Evolutionary conservation across 768 basidiomycete genomes (phyloP).

Genomic region (Chalciporus piperatus): DNA sequence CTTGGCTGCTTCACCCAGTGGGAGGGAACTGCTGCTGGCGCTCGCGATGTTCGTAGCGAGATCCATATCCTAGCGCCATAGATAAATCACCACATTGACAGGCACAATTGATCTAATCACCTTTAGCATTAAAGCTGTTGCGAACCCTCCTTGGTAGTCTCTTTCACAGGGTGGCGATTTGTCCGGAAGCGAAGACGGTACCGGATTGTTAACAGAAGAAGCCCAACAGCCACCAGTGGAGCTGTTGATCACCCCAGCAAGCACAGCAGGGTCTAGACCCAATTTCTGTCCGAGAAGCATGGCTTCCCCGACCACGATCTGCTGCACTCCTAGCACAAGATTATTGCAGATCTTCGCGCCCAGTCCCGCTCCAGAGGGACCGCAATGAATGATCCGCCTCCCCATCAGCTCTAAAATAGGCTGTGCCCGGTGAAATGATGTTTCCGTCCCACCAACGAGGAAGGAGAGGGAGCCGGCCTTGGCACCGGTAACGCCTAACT

Average conservation of each 20-base stretch:
- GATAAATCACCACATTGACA: constrained; percentile 5
- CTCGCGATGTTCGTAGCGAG: constrained; percentile 67
- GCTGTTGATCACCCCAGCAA: constrained; percentile 83
- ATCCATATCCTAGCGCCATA: constrained; percentile 67
- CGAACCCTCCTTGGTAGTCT: constrained; percentile 84
- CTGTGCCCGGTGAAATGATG: constrained; percentile 53
- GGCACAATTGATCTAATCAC: constrained; percentile 32
- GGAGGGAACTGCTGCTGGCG: constrained; percentile 48
- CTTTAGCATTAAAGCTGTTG: constrained; percentile 81
- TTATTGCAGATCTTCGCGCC: constrained; percentile 94
- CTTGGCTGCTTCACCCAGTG: constrained; percentile 64
- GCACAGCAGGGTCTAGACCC: constrained; percentile 72
- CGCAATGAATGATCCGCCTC: constrained; percentile 77
- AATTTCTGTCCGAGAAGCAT: constrained; percentile 84
- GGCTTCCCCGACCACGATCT: constrained; percentile 83
- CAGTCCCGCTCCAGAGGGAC: constrained; percentile 75
- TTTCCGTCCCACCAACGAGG: constrained; percentile 78
- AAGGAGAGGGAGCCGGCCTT: constrained; percentile 87
- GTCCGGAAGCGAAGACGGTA: constrained; percentile 65
- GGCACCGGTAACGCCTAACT: constrained; percentile 77
- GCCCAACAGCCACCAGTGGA: constrained; percentile 85
- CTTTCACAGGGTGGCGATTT: constrained; percentile 81
- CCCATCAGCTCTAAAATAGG: constrained; percentile 76
- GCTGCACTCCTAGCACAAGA: constrained; percentile 71
- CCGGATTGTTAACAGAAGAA: constrained; percentile 84